phyloP scores from a whole-genome alignment of 345 rosid genomes.

The Populus simonii region DNA sequence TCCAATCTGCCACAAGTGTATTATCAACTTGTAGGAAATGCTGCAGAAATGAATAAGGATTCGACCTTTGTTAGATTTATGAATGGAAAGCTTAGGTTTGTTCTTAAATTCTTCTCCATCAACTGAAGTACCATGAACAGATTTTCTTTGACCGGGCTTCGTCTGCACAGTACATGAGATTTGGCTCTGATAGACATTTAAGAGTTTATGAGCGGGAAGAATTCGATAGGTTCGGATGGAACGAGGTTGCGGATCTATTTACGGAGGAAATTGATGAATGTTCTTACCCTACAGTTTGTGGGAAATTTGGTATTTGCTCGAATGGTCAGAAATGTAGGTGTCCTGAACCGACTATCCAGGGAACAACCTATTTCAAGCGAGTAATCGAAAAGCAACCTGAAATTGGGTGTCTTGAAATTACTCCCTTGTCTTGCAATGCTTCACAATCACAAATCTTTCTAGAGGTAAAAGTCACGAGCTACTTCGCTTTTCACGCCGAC shows the following conservation, averaged over 20 bases:
- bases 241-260: constrained; percentile 23
- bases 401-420: constrained; percentile 24
- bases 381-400: constrained; percentile 10
- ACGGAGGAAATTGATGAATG: constrained; percentile 1
- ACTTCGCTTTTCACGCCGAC: background rate
- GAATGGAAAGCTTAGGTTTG: constrained; percentile 10
- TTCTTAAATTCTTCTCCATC: background rate
- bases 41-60: background rate
- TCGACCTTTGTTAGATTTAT: constrained; percentile 9
- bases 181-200: constrained; percentile 31
- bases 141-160: background rate
- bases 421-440: constrained; percentile 17
- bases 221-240: background rate
- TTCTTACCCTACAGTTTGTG: constrained; percentile 30
- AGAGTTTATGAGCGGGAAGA: constrained; percentile 18
- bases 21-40: background rate
- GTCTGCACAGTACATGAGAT: constrained; percentile 12
- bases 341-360: background rate
- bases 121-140: background rate
- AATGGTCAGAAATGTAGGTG: constrained; percentile 29
- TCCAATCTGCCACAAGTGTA: constrained; percentile 15
- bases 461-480: constrained; percentile 18
- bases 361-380: constrained; percentile 19
- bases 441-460: constrained; percentile 17
- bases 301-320: constrained; percentile 32